These are phyloP conservation scores for Penicillium nucicola DNA, from an alignment of 495 filamentous ascomycete genomes.

Conservation along the genomic window DNA sequence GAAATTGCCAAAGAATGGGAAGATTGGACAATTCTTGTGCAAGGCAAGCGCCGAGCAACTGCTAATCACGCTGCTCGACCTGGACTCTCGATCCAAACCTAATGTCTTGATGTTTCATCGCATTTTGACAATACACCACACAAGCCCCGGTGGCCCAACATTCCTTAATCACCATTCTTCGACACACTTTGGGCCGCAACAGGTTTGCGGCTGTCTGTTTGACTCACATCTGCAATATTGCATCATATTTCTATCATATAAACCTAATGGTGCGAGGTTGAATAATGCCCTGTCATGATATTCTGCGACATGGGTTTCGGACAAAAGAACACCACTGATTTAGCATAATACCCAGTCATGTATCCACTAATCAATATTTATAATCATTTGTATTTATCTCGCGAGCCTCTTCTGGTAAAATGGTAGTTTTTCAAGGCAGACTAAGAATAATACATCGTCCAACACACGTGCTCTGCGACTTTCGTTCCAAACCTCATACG, in stretches of 20 bases:
- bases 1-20: slow-evolving; percentile 96
- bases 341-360: slow-evolving; percentile 30
- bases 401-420: no score
- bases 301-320: slow-evolving; percentile 18
- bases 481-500: no score
- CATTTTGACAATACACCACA: neutral
- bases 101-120: neutral
- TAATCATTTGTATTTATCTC: neutral
- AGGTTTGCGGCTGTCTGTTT: slow-evolving; percentile 22
- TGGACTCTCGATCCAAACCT: slow-evolving; percentile 19
- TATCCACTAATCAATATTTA: slow-evolving; percentile 2
- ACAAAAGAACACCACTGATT: slow-evolving; percentile 17
- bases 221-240: neutral
- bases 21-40: slow-evolving; percentile 73
- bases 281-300: slow-evolving; percentile 21
- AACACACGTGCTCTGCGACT: no score
- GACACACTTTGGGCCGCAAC: slow-evolving; percentile 15
- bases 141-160: slow-evolving; percentile 4
- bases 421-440: no score
- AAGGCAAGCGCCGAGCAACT: slow-evolving; percentile 44
- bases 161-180: slow-evolving; percentile 12
- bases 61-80: slow-evolving; percentile 17
- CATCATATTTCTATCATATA: slow-evolving; percentile 11
- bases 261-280: slow-evolving; percentile 22
- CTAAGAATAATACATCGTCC: no score